Base-by-base conservation (phyloP, 1,139 yeast genomes). In the Kurtzmaniella natalensis region DNA sequence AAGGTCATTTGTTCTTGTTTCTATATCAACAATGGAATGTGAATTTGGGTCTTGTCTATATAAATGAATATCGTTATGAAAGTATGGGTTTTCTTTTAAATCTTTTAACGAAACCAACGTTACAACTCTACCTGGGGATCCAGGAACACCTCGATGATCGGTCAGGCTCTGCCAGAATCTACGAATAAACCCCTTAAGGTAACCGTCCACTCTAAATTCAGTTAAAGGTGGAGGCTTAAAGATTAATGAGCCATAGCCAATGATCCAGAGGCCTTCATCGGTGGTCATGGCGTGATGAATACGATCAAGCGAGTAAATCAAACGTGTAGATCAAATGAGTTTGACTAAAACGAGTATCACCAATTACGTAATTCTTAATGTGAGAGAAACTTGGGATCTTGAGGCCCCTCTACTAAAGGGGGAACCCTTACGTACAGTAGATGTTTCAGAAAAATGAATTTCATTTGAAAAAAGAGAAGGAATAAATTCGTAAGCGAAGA, bases 131-230 rank as follows among this genome's bases (percentile, higher is more conserved):
- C 97, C 97, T 0, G 95, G 95, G 7, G 61, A 55, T 36, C 76
- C 85, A 0, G 87, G 87, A 0, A 95, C 84, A 0, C 97, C 97
- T 35, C 97, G 61, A 54, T 89, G 96, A 55, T 89, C 97, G 15
- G 81, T 76, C 5, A 94, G 81, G 28, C 86, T 76, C 57, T 88
- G 96, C 96, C 96, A 89, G 53, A 89, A 89, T 36, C 96, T 62
- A 17, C 97, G 67, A 2, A 82, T 74, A 46, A 67, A 87, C 1
- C 96, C 96, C 37, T 70, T 68, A 19, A 89, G 67, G 40, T 79
- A 75, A 0, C 96, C 96, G 0, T 86, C 78, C 7, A 84, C 77
- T 27, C 77, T 63, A 42, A 73, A 70, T 14, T 73, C 69, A 28
- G 57, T 59, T 39, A 77, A 76, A 16, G 95, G 92, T 0, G 96